Percentiles rank a stretch among this genome's conserved stretches.
Conservation (phyloP, 2,329 filamentous ascomycete genomes). For the Curvularia lunata region DNA sequence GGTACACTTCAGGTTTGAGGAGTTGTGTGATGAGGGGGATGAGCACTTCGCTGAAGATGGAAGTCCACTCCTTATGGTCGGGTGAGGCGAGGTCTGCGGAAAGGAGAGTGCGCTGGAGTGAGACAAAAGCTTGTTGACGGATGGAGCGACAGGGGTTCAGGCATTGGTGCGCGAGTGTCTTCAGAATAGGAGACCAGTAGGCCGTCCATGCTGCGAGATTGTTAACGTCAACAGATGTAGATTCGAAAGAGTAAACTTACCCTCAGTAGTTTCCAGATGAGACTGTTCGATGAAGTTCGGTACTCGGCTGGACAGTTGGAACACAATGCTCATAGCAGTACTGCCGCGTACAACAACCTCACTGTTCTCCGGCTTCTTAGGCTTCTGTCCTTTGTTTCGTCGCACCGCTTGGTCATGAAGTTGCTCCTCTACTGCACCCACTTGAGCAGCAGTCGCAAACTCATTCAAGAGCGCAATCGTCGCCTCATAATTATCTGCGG, state of each 20-base stretch:
- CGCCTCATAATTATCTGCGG: constrained; percentile 93
- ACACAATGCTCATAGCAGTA: constrained; percentile 81
- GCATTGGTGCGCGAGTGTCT: constrained; percentile 85
- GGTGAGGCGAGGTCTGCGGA: constrained; percentile 83
- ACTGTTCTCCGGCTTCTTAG: constrained; percentile 65
- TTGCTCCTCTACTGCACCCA: constrained; percentile 74
- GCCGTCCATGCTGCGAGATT: constrained; percentile 79
- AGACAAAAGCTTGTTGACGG: constrained; percentile 84
- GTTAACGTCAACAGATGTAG: neutral
- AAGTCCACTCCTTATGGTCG: constrained; percentile 89
- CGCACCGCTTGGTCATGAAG: constrained; percentile 64
- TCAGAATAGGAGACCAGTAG: constrained; percentile 96
- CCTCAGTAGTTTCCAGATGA: constrained; percentile 85
- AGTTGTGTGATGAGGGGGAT: constrained; percentile 89
- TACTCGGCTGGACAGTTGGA: constrained; percentile 80
- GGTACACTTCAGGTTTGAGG: constrained; percentile 93
- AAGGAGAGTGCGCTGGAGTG: constrained; percentile 82
- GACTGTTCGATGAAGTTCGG: constrained; percentile 90
- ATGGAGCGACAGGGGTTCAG: constrained; percentile 94
- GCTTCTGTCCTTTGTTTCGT: constrained; percentile 59
- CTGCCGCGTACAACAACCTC: constrained; percentile 77
- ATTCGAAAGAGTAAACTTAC: constrained; percentile 52
- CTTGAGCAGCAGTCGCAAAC: constrained; percentile 82
- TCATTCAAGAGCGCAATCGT: constrained; percentile 84
- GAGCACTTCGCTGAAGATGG: constrained; percentile 91